Conservation (phyloP, 2,329 filamentous ascomycete genomes). For the Fusarium sterilihyphosum region DNA sequence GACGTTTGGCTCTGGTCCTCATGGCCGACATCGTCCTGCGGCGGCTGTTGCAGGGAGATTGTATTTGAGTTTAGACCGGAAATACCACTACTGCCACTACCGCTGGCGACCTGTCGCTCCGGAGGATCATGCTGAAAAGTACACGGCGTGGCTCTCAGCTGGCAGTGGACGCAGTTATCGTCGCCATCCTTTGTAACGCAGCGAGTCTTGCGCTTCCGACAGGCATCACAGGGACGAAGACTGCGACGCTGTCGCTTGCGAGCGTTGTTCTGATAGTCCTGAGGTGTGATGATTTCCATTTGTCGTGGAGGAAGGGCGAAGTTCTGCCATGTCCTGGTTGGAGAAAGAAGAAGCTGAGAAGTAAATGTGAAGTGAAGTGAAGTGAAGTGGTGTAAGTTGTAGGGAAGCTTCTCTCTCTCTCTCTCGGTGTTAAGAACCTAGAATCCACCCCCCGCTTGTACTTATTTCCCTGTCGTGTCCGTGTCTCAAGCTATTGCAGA, state of each 20-base stretch:
- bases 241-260: constrained; percentile 45
- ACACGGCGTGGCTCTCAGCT: constrained; percentile 42
- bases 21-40: constrained; percentile 26
- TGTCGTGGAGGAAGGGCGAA: constrained; percentile 1
- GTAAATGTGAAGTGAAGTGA: neutral
- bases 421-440: neutral
- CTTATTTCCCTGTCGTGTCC: constrained; percentile 6
- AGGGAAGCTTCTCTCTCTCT: neutral
- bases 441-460: constrained; percentile 19
- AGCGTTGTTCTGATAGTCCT: constrained; percentile 45
- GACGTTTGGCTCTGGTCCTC: constrained; percentile 31
- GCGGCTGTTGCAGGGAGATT: neutral
- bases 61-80: constrained; percentile 1
- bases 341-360: neutral
- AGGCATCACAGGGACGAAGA: constrained; percentile 47
- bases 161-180: constrained; percentile 43
- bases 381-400: neutral
- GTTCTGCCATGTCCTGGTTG: constrained; percentile 3
- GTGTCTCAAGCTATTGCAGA: constrained; percentile 17
- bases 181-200: constrained; percentile 47
- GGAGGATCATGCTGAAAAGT: constrained; percentile 46
- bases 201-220: constrained; percentile 48
- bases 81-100: constrained; percentile 18
- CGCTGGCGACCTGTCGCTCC: constrained; percentile 37
- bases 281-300: constrained; percentile 48